phyloP scores from a whole-genome alignment of 108 stramenopile species.

The Nannochloropsis salina region DNA sequence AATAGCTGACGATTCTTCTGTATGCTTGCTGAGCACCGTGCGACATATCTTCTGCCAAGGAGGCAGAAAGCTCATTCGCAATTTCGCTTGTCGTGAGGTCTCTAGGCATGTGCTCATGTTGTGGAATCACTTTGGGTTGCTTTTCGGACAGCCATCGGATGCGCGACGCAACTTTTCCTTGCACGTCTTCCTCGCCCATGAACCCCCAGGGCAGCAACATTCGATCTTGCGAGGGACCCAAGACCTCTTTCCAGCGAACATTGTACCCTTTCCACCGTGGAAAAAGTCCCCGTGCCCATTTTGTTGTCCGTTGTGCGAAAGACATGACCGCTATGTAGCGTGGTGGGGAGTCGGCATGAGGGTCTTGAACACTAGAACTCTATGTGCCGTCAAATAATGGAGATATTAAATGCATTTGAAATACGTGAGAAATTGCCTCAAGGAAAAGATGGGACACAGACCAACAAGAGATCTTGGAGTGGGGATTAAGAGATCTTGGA shows the following conservation, averaged over 20 bases:
- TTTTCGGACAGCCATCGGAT: not conserved
- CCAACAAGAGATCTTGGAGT: too few species aligned
- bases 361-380: too few species aligned
- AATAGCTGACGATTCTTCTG: not conserved
- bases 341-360: too few species aligned
- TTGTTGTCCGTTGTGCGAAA: too few species aligned
- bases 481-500: too few species aligned
- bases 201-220: conserved; percentile 17
- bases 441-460: too few species aligned
- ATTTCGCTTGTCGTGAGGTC: not conserved
- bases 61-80: not conserved
- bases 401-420: too few species aligned
- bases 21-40: not conserved
- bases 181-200: not conserved
- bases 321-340: too few species aligned
- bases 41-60: not conserved
- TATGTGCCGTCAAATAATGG: too few species aligned
- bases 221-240: not conserved
- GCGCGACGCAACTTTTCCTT: not conserved
- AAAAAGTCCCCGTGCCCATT: not conserved
- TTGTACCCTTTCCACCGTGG: conserved; percentile 4
- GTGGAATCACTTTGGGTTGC: not conserved
- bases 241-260: not conserved
- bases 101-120: not conserved
- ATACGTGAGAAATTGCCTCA: too few species aligned